Percentiles rank a stretch among this genome's conserved stretches.
phyloP scores from a whole-genome alignment of 2,329 filamentous ascomycete genomes.

The Scytalidium sp. region DNA sequence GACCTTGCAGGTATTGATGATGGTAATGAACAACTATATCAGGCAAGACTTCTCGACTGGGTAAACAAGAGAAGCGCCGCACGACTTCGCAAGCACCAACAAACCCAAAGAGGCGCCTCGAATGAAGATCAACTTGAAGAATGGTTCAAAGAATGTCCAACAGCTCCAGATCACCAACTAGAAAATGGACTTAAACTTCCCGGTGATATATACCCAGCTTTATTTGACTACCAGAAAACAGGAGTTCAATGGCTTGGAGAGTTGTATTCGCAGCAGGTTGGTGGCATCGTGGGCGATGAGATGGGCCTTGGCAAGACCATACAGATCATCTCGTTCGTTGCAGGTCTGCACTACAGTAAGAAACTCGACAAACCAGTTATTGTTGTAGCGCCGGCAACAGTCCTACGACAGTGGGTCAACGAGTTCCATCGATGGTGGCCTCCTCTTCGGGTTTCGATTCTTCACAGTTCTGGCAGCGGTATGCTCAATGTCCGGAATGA shows the following conservation, averaged over 20 bases:
- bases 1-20: constrained; percentile 64
- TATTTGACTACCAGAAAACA: constrained; percentile 97
- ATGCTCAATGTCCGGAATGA: constrained; percentile 82
- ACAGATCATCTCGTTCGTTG: constrained; percentile 64
- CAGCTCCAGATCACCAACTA: constrained; percentile 70
- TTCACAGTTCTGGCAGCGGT: constrained; percentile 93
- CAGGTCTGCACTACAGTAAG: constrained; percentile 88
- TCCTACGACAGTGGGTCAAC: constrained; percentile 96
- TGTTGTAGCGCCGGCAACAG: constrained; percentile 88
- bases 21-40: constrained; percentile 81
- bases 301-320: constrained; percentile 99
- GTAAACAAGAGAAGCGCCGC: constrained; percentile 60
- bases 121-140: constrained; percentile 49
- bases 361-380: constrained; percentile 82
- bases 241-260: constrained; percentile 96
- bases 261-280: constrained; percentile 82
- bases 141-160: constrained; percentile 85
- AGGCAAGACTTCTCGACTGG: constrained; percentile 74
- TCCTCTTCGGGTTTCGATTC: constrained; percentile 90
- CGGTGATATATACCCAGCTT: constrained; percentile 85
- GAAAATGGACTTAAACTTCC: constrained; percentile 75
- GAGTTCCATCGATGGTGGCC: constrained; percentile 99
- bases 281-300: constrained; percentile 94
- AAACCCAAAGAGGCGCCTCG: constrained; percentile 18
- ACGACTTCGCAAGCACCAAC: constrained; percentile 39